Evolutionary conservation across 148 eudicot species (phyloP).

Genomic region (Fagopyrum esculentum): DNA sequence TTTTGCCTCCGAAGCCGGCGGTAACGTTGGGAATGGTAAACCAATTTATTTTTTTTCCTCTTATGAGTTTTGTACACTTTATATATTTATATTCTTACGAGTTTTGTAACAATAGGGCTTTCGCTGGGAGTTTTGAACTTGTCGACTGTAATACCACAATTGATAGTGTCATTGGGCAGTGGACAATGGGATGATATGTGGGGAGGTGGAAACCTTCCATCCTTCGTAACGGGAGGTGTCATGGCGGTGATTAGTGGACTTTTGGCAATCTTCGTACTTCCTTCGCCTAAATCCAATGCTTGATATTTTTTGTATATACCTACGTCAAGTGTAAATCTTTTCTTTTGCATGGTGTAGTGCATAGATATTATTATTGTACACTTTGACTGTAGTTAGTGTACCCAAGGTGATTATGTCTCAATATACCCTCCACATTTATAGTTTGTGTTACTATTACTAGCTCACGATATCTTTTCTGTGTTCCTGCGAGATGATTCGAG

Average conservation of each 20-base stretch:
- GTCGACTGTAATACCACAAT: slow-evolving; percentile 77
- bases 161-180: background rate
- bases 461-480: no score
- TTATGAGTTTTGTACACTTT: no score
- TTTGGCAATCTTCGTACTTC: background rate
- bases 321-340: no score
- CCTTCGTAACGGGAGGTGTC: background rate
- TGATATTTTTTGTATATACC: no score
- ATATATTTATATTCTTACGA: background rate
- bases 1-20: slow-evolving; percentile 46
- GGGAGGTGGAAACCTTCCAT: background rate
- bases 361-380: no score
- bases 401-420: no score
- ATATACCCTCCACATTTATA: no score
- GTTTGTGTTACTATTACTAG: no score
- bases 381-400: no score
- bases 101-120: slow-evolving; percentile 31
- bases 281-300: background rate
- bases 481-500: no score
- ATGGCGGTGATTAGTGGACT: background rate
- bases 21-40: slow-evolving; percentile 54
- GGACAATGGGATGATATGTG: background rate
- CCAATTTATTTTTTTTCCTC: background rate
- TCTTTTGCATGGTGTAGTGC: no score
- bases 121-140: slow-evolving; percentile 74